Base-by-base conservation (phyloP, 2,329 filamentous ascomycete genomes). In the Beauveria brongniartii region DNA sequence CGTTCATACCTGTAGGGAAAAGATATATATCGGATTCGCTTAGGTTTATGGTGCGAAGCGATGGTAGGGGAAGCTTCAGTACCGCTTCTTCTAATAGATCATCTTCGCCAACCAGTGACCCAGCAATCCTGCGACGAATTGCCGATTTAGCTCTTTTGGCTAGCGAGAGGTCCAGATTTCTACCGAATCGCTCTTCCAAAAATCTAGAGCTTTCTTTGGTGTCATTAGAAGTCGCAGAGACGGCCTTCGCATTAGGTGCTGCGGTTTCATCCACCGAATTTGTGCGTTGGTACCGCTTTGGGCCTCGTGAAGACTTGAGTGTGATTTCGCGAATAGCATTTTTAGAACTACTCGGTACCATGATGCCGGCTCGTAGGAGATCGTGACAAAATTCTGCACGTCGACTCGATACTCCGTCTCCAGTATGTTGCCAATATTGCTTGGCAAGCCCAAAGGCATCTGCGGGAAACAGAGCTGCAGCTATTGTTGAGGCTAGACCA, bases 361-460 rank as follows among this genome's bases (percentile, higher is more conserved):
- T 77, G 47, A 89, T 77, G 0, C 86, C 86, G 64, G 93, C 87
- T 43, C 82, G 82, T 64, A 95, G 84, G 1, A 93, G 81, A 47
- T 82, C 79, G 63, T 92, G 85, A 70, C 90, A 96, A 73, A 96
- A 97, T 71, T 97, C 93, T 40, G 91, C 92, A 46, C 92, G 85
- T 55, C 94, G 87, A 71, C 92, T 97, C 0, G 92, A 97, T 16
- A 96, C 81, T 18, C 94, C 94, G 64, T 96, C 92, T 22, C 94
- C 94, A 0, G 90, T 89, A 73, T 99, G 94, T 72, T 97, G 94
- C 94, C 94, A 99, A 69, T 96, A 97, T 68, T 92, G 84, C 73
- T 97, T 97, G n/a, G 91, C 90, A 62, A 89, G 74, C 5, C 84
- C 75, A 67, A 88, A 92, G 20, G 85, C 75, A 14, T 86, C 82